Evolutionary conservation across 495 filamentous ascomycete genomes (phyloP), one percentile per base, ranked within the genome.

Genomic region (Aspergillus baeticus): DNA sequence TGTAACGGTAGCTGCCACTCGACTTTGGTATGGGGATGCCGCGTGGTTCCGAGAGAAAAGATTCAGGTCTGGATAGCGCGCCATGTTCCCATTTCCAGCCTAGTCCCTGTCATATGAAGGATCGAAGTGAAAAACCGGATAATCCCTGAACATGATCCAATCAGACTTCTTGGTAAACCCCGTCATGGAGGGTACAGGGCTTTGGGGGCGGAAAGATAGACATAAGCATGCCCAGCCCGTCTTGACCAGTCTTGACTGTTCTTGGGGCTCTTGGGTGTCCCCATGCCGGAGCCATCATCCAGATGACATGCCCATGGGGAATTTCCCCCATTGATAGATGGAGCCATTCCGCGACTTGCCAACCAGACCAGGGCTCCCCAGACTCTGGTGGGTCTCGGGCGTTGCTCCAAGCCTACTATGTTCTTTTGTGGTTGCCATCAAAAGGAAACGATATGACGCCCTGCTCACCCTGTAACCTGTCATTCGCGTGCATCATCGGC

Each of bases 161-260:
- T 50, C 1, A 38, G 15, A 4, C 41, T 15, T n/a, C 2, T 0
- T 1, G 36, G 18, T 6, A 23, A 26, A 33, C 23, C 3, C 2
- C 17, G 33, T 14, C 3, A 20, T 49, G 45, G 31, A 13, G 31
- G 45, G 45, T 49, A 18, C n/a, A 35, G 21, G 13, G 10, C 7
- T 22, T 17, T 21, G 20, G 34, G 33, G 33, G 20, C 33, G 17
- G 13, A 26, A 38, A 22, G 11, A 37, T 5, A 3, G 47, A 50
- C 47, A 38, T 17, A 50, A 50, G 47, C 47, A 50, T 26, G 11
- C n/a, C 34, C 47, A 38, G 37, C 33, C 6, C 2, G 5, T 22
- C 46, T 49, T 49, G 46, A 22, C 33, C 47, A 50, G 10, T 38
- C 47, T 38, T 50, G 10, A 50, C 47, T 21, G 13, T 20, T n/a